phyloP scores from a whole-genome alignment of 805 yeast genomes.

The Suhomyces tanzawaensis region DNA sequence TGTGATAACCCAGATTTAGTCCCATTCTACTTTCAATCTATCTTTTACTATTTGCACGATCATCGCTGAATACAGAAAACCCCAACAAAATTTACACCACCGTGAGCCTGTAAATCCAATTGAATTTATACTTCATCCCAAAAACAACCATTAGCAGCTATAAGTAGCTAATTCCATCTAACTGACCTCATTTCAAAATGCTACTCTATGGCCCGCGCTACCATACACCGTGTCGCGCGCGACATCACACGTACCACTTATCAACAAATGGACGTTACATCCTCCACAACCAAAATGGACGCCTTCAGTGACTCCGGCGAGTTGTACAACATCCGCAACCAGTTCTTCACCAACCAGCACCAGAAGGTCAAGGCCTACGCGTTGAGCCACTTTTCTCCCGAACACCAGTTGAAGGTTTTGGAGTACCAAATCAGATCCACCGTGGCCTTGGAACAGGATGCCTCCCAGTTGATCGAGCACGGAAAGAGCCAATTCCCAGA shows the following conservation, averaged over 20 bases:
- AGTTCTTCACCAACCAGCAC: conserved; percentile 60
- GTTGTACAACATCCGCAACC: conserved; percentile 53
- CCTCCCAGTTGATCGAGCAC: conserved; percentile 35
- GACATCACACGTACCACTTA: conserved; percentile 3
- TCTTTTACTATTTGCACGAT: too few species aligned
- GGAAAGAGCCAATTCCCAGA: conserved; percentile 35
- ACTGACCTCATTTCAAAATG: too few species aligned
- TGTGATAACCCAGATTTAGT: too few species aligned
- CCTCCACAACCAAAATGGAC: conserved; percentile 27
- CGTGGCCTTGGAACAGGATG: conserved; percentile 37
- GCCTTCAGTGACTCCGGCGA: conserved; percentile 46
- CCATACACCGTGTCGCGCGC: too few species aligned
- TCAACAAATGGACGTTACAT: not conserved
- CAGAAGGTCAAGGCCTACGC: conserved; percentile 39
- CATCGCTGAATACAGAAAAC: too few species aligned
- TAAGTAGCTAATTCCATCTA: too few species aligned
- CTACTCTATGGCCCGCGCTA: too few species aligned
- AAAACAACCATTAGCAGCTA: too few species aligned
- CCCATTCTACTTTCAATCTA: too few species aligned
- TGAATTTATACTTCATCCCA: too few species aligned
- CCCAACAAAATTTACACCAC: too few species aligned
- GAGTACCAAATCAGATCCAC: conserved; percentile 41
- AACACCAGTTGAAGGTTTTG: conserved; percentile 36
- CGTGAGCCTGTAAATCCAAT: too few species aligned
- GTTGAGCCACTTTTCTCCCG: conserved; percentile 37